These are phyloP conservation scores for Rhododendron williamsianum DNA, from an alignment of 148 eudicot species.

Conservation along the genomic window DNA sequence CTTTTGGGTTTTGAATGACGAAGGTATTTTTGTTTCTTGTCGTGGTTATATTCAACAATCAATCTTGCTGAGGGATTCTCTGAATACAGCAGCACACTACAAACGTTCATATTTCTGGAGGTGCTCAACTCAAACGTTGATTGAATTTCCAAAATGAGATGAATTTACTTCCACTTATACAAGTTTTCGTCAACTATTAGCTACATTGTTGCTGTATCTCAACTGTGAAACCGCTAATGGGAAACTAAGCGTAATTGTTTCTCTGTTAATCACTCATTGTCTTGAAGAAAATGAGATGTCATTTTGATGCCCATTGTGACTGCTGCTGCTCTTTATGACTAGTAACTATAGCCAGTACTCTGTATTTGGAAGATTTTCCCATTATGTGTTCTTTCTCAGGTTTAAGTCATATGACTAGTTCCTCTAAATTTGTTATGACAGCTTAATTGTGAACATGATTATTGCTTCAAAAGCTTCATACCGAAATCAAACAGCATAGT, in stretches of 20 bases:
- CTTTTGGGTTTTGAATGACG: not conserved
- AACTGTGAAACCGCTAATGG: not conserved
- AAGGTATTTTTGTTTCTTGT: not conserved
- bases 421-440: not conserved
- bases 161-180: not conserved
- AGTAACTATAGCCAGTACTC: not conserved
- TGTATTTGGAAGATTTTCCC: not conserved
- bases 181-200: not conserved
- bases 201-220: not conserved
- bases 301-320: not conserved
- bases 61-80: not conserved
- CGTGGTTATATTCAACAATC: not conserved
- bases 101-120: not conserved
- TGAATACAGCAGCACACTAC: not conserved
- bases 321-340: not conserved
- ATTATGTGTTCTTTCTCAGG: not conserved
- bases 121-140: not conserved
- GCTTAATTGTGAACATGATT: not conserved
- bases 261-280: not conserved
- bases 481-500: not conserved
- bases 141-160: not conserved
- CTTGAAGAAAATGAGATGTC: not conserved
- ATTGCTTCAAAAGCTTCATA: not conserved
- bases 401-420: not conserved
- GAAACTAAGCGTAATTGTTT: not conserved